Percentiles rank a stretch among this genome's conserved stretches.
These are phyloP conservation scores for Sporothrix mexicana DNA, from an alignment of 2,329 filamentous ascomycete species.

Conservation along the genomic window DNA sequence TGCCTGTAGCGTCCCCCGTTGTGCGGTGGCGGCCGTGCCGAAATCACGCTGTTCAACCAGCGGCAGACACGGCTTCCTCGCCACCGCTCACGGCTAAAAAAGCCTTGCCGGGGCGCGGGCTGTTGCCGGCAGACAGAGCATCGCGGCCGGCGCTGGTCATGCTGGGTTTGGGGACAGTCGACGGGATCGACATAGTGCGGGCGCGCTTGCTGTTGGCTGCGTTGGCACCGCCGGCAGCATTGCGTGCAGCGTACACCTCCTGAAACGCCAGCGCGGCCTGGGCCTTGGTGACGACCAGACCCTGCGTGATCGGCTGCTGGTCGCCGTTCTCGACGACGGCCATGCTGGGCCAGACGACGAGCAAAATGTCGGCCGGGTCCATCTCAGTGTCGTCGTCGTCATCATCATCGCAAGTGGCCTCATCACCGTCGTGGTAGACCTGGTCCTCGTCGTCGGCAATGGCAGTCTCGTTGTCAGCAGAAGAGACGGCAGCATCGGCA, in stretches of 20 bases:
- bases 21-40: background rate
- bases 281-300: conserved; percentile 46
- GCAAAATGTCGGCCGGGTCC: conserved; percentile 44
- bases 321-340: conserved; percentile 45
- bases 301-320: conserved; percentile 46
- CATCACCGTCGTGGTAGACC: conserved; percentile 15
- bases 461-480: conserved; percentile 7
- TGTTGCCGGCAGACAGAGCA: conserved; percentile 12
- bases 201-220: conserved; percentile 31
- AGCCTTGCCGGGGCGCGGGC: conserved; percentile 30
- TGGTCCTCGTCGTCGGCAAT: conserved; percentile 6
- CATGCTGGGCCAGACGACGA: conserved; percentile 47
- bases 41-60: conserved; percentile 24
- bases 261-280: conserved; percentile 40
- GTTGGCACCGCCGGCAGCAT: background rate
- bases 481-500: background rate
- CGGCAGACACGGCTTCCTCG: conserved; percentile 31
- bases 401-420: conserved; percentile 14
- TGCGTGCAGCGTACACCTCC: conserved; percentile 32
- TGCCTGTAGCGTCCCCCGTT: background rate
- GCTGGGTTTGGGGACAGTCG: conserved; percentile 33
- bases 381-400: conserved; percentile 38
- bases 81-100: conserved; percentile 34
- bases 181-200: conserved; percentile 37
- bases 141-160: background rate